These are phyloP conservation scores for Mycena latifolia DNA, from an alignment of 768 basidiomycete genomes.

Conservation along the genomic window DNA sequence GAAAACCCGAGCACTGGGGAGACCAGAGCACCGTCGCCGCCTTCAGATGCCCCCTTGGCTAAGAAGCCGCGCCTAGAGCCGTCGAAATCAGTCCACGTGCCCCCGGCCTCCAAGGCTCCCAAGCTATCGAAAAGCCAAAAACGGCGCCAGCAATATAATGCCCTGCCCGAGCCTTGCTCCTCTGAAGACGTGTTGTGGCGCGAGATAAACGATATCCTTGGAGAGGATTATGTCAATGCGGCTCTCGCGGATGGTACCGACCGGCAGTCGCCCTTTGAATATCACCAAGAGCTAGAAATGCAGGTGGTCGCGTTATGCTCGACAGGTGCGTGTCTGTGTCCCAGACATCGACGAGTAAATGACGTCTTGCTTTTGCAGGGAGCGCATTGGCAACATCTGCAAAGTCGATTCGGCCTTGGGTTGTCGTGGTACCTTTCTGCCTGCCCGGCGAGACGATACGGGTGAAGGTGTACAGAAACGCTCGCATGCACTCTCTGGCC, in stretches of 20 bases:
- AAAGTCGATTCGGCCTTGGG: constrained; percentile 73
- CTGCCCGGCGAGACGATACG: constrained; percentile 87
- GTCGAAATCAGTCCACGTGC: not conserved
- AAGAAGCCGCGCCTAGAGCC: constrained; percentile 46
- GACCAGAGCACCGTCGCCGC: constrained; percentile 15
- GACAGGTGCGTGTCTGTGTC: constrained; percentile 56
- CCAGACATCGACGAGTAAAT: not conserved
- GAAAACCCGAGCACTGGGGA: constrained; percentile 6
- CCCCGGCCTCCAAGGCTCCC: not conserved
- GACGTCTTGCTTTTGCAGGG: constrained; percentile 61
- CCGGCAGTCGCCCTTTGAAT: constrained; percentile 70
- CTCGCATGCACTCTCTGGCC: constrained; percentile 79
- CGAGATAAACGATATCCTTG: constrained; percentile 79
- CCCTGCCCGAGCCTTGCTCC: constrained; percentile 73
- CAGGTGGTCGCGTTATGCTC: constrained; percentile 75
- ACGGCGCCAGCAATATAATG: constrained; percentile 52
- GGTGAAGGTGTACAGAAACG: constrained; percentile 78
- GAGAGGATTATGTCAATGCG: constrained; percentile 64
- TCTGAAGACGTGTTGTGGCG: constrained; percentile 80
- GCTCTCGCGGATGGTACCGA: constrained; percentile 63
- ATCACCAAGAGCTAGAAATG: constrained; percentile 74
- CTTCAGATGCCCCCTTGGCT: constrained; percentile 38
- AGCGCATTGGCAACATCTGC: constrained; percentile 72
- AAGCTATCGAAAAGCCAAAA: constrained; percentile 40
- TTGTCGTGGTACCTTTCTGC: constrained; percentile 84